Conservation (phyloP, 805 yeast species). For the Cyberlindnera maclurae region DNA sequence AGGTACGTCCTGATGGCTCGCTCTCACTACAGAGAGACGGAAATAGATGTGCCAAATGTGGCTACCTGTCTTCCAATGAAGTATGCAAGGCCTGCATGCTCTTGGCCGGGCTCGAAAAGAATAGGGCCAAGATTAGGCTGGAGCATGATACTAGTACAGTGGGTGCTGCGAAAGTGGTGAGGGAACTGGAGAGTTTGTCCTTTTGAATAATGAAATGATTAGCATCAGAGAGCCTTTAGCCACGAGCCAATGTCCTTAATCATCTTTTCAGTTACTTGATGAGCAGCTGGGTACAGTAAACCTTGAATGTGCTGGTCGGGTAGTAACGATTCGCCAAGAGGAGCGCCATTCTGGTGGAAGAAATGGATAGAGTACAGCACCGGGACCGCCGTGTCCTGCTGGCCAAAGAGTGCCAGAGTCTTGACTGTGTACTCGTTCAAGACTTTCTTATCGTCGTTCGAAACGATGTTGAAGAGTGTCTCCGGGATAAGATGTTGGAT, state of each 20-base stretch:
- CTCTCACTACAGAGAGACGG: slow-evolving; percentile 50
- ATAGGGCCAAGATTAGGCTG: slow-evolving; percentile 57
- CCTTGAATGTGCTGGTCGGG: slow-evolving; percentile 11
- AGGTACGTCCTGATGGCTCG: slow-evolving; percentile 57
- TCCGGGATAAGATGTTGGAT: slow-evolving; percentile 1
- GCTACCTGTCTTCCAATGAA: slow-evolving; percentile 80
- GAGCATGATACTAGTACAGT: slow-evolving; percentile 45
- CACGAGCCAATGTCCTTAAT: slow-evolving; percentile 12
- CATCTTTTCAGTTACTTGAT: slow-evolving; percentile 17
- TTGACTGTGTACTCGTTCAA: slow-evolving; percentile 7
- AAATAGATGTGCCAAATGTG: slow-evolving; percentile 80
- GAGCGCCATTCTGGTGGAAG: slow-evolving; percentile 3
- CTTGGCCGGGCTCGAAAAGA: slow-evolving; percentile 74
- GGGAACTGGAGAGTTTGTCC: slow-evolving; percentile 54
- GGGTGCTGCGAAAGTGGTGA: slow-evolving; percentile 58
- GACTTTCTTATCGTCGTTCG: slow-evolving; percentile 13
- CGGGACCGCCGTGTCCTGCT: slow-evolving; percentile 11
- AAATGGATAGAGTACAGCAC: slow-evolving; percentile 10
- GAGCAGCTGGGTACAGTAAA: slow-evolving; percentile 12
- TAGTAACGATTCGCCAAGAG: neutral
- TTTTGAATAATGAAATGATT: slow-evolving; percentile 34
- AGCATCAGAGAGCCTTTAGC: slow-evolving; percentile 8
- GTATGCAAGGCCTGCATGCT: slow-evolving; percentile 92
- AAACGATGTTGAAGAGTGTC: slow-evolving; percentile 6
- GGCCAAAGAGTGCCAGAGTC: slow-evolving; percentile 19